Evolutionary conservation across 148 eudicot species (phyloP), one percentile per base, ranked within the genome.

Genomic region (Pouteria glomerata): DNA sequence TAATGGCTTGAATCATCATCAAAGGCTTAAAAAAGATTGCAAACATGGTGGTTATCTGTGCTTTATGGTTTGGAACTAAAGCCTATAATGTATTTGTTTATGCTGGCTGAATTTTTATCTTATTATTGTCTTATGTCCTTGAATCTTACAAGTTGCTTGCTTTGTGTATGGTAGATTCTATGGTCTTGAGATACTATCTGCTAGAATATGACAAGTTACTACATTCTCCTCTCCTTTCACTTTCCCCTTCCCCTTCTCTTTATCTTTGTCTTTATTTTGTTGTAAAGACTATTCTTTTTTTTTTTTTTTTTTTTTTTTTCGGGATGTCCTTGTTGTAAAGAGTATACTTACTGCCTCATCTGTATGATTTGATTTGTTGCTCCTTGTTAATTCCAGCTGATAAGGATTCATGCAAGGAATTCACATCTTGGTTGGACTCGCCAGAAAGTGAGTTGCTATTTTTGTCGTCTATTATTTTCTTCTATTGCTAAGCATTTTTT

Each of bases 381-480:
- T 57, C 29, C 26, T 34, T 27, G 21, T 30, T 65, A 74, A 64
- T 78, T 30, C 61, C 86, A 91, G 97, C 74, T 89, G 58, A 78
- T 74, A 53, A 81, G 97, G 79, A 87, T 91, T 64, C 97, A 91
- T 77, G 82, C 84, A 57, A 89, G 97, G 76, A 86, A 82, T 78
- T 53, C 89, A 57, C 92, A 81, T 56, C 78, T 84, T 78, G 87
- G 97, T 13, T 91, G 97, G 97, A 91, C 90, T 68, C 97, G 92
- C 71, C 95, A 91, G 79, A 91, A 91, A 83, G 97, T 91, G 76
- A 76, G 85, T 52, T n/a, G 51, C 24, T 70, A 16, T 70, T 27
- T 53, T n/a, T 58, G 30, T 50, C 61, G 39, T 57, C 47, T 60
- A 11, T 65, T 27, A 67, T 6, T 72, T 41, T 21, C 68, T 34